Percentiles rank a stretch among this genome's conserved stretches.
Conservation (phyloP, 1,284 basidiomycete genomes). For the Cystobasidium sp. region DNA sequence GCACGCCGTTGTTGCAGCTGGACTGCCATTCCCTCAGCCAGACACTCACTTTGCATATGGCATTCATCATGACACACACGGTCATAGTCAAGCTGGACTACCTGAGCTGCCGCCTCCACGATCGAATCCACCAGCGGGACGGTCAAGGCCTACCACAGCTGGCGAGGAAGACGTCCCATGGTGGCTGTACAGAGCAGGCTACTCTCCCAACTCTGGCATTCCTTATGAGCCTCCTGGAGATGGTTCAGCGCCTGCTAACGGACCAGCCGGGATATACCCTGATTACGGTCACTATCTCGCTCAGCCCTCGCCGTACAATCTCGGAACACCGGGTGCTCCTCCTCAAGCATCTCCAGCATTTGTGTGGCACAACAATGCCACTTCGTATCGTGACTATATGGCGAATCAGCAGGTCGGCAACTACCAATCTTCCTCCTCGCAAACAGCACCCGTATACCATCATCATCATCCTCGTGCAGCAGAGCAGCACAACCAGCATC, state of each 20-base stretch:
- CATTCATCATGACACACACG: neutral
- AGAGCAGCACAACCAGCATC: neutral
- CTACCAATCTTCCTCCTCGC: neutral
- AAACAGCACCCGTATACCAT: neutral
- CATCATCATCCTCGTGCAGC: neutral
- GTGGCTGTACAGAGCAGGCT: conserved; percentile 7
- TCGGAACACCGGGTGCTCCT: neutral
- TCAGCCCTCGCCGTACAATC: conserved; percentile 15
- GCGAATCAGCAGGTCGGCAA: conserved; percentile 1
- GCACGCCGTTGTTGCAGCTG: neutral
- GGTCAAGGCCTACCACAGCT: neutral
- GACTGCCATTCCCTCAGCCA: conserved; percentile 8
- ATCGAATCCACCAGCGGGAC: neutral
- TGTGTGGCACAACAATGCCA: conserved; percentile 18
- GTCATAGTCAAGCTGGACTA: neutral
- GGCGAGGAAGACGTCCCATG: conserved; percentile 10
- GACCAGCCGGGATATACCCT: neutral
- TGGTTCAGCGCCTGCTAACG: neutral
- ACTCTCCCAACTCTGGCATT: neutral
- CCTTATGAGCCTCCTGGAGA: conserved; percentile 1
- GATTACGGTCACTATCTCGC: neutral
- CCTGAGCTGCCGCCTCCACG: conserved; percentile 6
- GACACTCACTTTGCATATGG: conserved; percentile 10
- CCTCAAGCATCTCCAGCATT: neutral
- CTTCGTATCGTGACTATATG: conserved; percentile 30